phyloP scores from a whole-genome alignment of 805 yeast species.

The Hanseniaspora lachancei region DNA sequence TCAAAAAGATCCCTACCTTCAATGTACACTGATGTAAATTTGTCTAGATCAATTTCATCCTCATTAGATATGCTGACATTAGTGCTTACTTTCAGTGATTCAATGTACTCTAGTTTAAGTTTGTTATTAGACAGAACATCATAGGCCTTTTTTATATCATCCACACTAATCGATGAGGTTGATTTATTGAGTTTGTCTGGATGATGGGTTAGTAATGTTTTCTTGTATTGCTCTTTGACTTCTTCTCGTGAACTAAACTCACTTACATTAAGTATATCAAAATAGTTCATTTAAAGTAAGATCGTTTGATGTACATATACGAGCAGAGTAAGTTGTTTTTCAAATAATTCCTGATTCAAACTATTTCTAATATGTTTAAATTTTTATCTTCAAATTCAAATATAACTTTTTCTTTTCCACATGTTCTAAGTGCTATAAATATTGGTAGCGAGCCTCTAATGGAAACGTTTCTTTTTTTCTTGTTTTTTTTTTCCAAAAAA shows the following conservation, averaged over 20 bases:
- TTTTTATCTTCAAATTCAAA: no score
- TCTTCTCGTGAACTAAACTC: conserved; percentile 29
- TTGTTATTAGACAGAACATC: conserved; percentile 34
- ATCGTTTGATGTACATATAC: no score
- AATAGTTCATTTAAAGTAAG: conserved; percentile 27
- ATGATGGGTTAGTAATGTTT: conserved; percentile 47
- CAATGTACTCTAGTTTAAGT: conserved; percentile 41
- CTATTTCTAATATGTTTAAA: no score
- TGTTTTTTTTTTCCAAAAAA: background rate
- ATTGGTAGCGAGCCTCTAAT: background rate
- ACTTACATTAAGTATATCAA: conserved; percentile 44
- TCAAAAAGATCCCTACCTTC: conserved; percentile 28
- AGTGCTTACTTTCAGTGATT: conserved; percentile 25
- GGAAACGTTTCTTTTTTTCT: conserved; percentile 6
- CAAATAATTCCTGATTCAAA: no score
- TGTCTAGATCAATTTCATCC: conserved; percentile 54
- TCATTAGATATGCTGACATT: conserved; percentile 33
- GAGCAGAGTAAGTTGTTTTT: no score
- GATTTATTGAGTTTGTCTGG: conserved; percentile 51
- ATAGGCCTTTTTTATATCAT: conserved; percentile 53
- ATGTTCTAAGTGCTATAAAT: no score
- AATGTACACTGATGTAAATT: conserved; percentile 28
- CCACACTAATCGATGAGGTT: conserved; percentile 22
- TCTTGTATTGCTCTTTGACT: conserved; percentile 53
- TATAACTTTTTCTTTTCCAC: no score